Evolutionary conservation across 352 stramenopile species (phyloP).

Genomic region (Vaucheria bursata): DNA sequence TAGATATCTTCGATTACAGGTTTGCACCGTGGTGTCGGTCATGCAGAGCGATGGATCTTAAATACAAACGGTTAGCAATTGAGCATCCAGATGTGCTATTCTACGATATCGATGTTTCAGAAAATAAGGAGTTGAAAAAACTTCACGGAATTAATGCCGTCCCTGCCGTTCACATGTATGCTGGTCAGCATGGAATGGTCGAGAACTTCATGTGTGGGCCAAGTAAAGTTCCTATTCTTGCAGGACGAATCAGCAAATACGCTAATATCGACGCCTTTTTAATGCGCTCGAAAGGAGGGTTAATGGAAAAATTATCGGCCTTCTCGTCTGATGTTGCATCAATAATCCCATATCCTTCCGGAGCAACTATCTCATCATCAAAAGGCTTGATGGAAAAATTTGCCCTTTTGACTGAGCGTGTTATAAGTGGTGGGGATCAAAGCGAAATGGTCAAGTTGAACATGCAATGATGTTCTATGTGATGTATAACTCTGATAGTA

Average conservation of each 20-base stretch:
- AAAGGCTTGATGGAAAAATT: background rate
- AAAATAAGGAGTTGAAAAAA: background rate
- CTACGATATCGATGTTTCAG: background rate
- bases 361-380: background rate
- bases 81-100: background rate
- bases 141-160: background rate
- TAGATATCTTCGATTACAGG: background rate
- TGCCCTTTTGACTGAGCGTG: too few relatives aligned
- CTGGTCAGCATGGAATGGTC: background rate
- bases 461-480: too few relatives aligned
- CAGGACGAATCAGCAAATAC: background rate
- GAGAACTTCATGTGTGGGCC: conserved; percentile 14
- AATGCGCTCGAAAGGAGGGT: background rate
- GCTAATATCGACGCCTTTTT: background rate
- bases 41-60: conserved; percentile 1
- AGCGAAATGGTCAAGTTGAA: too few relatives aligned
- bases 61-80: background rate
- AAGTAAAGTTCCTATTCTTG: conserved; percentile 1
- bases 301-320: conserved; percentile 7
- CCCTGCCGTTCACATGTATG: background rate
- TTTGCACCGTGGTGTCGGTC: background rate
- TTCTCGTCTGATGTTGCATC: background rate
- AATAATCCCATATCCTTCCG: background rate
- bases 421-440: too few relatives aligned
- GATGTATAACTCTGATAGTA: too few relatives aligned